A percentile compares a stretch with the other conserved stretches of the same genome.
These are phyloP conservation scores for Elsinoe batatas DNA, from an alignment of 2,329 filamentous ascomycete genomes.

Conservation along the genomic window DNA sequence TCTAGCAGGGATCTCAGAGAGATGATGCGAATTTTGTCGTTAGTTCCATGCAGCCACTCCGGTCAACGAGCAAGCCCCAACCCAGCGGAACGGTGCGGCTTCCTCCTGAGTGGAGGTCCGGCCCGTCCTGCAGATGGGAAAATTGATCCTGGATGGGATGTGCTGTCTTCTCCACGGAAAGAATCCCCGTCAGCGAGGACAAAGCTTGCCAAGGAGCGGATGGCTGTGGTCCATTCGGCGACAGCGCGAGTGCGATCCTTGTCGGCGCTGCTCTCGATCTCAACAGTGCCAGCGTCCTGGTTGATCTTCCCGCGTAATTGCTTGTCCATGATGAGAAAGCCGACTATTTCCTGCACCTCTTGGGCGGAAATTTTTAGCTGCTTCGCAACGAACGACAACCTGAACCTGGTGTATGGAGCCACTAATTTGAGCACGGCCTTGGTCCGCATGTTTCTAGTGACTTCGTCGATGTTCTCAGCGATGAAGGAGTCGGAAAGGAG, in stretches of 20 bases:
- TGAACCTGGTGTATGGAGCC: constrained; percentile 89
- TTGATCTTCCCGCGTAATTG: constrained; percentile 83
- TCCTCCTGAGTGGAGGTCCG: not conserved
- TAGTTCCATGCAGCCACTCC: not conserved
- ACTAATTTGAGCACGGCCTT: constrained; percentile 91
- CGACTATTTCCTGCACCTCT: constrained; percentile 92
- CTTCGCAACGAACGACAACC: constrained; percentile 74
- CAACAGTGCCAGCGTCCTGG: constrained; percentile 72
- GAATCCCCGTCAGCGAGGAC: constrained; percentile 73
- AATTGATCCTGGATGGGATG: constrained; percentile 7
- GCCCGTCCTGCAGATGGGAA: constrained; percentile 9
- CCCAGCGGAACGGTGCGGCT: constrained; percentile 51
- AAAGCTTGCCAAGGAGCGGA: constrained; percentile 58
- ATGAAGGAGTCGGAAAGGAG: constrained; percentile 90
- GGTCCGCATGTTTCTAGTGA: constrained; percentile 94
- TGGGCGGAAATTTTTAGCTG: constrained; percentile 74
- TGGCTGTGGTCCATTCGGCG: constrained; percentile 59
- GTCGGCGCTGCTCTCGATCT: constrained; percentile 67
- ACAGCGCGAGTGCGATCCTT: constrained; percentile 64
- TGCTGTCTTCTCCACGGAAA: constrained; percentile 42
- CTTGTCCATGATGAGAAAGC: constrained; percentile 83
- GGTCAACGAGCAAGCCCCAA: not conserved
- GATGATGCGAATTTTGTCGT: not conserved
- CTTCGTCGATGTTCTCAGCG: constrained; percentile 97
- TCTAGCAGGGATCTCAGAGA: not conserved